These are phyloP conservation scores for Linnemannia hyalina DNA, from an alignment of 192 early-diverging fungal species.

Conservation along the genomic window DNA sequence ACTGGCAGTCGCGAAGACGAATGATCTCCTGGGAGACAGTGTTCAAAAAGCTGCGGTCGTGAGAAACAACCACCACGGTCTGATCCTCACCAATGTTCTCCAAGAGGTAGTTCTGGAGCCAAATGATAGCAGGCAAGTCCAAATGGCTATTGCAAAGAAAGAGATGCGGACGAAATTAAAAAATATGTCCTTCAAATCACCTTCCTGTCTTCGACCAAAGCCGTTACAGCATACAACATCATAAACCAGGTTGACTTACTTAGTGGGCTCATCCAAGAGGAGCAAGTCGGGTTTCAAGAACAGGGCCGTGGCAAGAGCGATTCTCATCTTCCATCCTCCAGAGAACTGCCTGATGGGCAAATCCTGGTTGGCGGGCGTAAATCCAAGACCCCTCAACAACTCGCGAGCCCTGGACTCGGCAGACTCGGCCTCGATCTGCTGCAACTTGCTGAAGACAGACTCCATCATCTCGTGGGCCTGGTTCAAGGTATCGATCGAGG, in stretches of 20 bases:
- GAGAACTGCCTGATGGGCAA: slow-evolving; percentile 76
- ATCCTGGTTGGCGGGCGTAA: slow-evolving; percentile 71
- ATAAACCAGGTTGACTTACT: slow-evolving; percentile 53
- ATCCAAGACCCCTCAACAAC: slow-evolving; percentile 83
- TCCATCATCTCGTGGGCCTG: slow-evolving; percentile 71
- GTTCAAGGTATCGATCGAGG: slow-evolving; percentile 65
- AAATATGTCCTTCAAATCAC: background rate
- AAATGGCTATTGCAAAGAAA: slow-evolving; percentile 68
- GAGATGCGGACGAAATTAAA: background rate
- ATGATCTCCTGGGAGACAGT: slow-evolving; percentile 82
- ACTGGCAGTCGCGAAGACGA: slow-evolving; percentile 76
- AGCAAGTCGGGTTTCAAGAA: slow-evolving; percentile 87
- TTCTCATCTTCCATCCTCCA: slow-evolving; percentile 93
- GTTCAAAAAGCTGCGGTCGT: slow-evolving; percentile 91
- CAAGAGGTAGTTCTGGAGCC: slow-evolving; percentile 87
- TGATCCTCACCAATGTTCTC: slow-evolving; percentile 64
- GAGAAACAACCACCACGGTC: slow-evolving; percentile 90
- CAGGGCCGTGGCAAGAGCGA: slow-evolving; percentile 88
- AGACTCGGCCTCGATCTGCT: slow-evolving; percentile 73
- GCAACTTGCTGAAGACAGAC: slow-evolving; percentile 68
- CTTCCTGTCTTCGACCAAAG: too few species aligned
- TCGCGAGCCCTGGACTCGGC: slow-evolving; percentile 75
- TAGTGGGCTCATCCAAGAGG: slow-evolving; percentile 85
- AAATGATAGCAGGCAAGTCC: slow-evolving; percentile 92
- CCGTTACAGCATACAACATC: background rate